Conservation (phyloP, 2,329 filamentous ascomycete species). For the Clonostachys rhizophaga region DNA sequence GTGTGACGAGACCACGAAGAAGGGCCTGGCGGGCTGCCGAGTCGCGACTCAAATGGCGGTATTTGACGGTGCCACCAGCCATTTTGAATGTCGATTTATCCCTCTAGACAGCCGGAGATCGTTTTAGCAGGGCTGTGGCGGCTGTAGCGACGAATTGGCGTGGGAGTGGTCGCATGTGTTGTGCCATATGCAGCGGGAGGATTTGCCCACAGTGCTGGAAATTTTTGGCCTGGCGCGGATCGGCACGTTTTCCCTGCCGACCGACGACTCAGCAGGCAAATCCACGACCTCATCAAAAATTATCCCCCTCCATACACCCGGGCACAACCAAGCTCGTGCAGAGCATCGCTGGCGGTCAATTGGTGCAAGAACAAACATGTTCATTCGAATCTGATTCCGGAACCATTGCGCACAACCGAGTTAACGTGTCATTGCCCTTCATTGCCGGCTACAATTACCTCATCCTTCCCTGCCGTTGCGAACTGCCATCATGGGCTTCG, state of each 20-base stretch:
- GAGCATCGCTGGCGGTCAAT: too few relatives aligned
- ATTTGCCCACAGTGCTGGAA: constrained; percentile 7
- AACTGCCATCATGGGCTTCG: constrained; percentile 59
- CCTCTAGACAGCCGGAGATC: too few relatives aligned
- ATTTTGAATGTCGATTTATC: constrained; percentile 36
- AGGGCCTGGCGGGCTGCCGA: constrained; percentile 88
- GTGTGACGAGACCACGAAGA: constrained; percentile 92
- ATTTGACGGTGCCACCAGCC: constrained; percentile 84
- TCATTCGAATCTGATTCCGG: too few relatives aligned
- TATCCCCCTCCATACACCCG: constrained; percentile 18
- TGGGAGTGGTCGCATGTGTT: too few relatives aligned
- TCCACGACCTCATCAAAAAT: background rate
- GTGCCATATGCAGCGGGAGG: too few relatives aligned
- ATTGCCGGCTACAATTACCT: constrained; percentile 14
- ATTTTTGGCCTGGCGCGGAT: constrained; percentile 20
- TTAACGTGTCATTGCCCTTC: too few relatives aligned
- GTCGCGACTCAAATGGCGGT: constrained; percentile 79
- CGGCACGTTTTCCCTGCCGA: constrained; percentile 18
- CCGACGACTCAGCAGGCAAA: background rate
- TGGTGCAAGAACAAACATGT: too few relatives aligned
- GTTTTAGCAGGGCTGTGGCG: too few relatives aligned
- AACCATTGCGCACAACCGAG: too few relatives aligned
- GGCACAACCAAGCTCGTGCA: background rate
- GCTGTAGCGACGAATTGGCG: too few relatives aligned
- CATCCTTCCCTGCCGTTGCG: constrained; percentile 7